A percentile compares a stretch with the other conserved stretches of the same genome.
Conservation (phyloP, 495 filamentous ascomycete species). For the Tuber umbilicatum region DNA sequence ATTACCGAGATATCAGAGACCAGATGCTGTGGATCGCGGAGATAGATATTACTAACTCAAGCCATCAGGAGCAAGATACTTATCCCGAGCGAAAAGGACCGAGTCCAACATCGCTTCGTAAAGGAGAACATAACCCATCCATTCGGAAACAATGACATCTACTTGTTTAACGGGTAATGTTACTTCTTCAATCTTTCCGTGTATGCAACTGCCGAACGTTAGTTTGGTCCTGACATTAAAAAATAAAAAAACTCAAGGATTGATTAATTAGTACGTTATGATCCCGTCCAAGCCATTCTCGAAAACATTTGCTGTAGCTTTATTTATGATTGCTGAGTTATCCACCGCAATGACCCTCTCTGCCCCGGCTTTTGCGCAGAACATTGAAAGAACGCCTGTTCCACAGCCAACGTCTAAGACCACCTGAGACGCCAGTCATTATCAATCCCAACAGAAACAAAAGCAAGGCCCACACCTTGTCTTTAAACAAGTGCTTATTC, state of each 20-base stretch:
- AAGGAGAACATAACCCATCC: conserved; percentile 93
- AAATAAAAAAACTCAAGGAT: not conserved
- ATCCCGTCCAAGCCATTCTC: conserved; percentile 71
- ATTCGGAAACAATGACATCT: conserved; percentile 93
- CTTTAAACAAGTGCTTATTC: conserved; percentile 84
- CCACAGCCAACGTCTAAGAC: conserved; percentile 92
- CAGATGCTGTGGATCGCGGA: not conserved
- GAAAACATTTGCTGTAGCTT: conserved; percentile 74
- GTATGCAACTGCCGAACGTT: conserved; percentile 40
- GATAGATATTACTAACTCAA: conserved; percentile 51
- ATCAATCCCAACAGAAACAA: not conserved
- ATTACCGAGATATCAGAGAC: not conserved
- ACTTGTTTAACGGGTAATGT: conserved; percentile 71
- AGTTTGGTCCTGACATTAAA: not conserved
- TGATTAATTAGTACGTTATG: conserved; percentile 55
- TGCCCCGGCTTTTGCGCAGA: conserved; percentile 83
- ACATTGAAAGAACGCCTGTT: conserved; percentile 89
- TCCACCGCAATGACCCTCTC: conserved; percentile 88
- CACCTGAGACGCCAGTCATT: conserved; percentile 41
- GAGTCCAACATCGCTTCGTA: conserved; percentile 96
- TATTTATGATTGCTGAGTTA: conserved; percentile 87
- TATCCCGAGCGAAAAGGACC: conserved; percentile 80
- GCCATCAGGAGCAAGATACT: conserved; percentile 67
- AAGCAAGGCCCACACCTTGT: conserved; percentile 49
- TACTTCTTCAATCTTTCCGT: conserved; percentile 90